Percentiles rank a stretch among this genome's conserved stretches.
Conservation (phyloP, 495 filamentous ascomycete species). For the Aspergillus asperescens region DNA sequence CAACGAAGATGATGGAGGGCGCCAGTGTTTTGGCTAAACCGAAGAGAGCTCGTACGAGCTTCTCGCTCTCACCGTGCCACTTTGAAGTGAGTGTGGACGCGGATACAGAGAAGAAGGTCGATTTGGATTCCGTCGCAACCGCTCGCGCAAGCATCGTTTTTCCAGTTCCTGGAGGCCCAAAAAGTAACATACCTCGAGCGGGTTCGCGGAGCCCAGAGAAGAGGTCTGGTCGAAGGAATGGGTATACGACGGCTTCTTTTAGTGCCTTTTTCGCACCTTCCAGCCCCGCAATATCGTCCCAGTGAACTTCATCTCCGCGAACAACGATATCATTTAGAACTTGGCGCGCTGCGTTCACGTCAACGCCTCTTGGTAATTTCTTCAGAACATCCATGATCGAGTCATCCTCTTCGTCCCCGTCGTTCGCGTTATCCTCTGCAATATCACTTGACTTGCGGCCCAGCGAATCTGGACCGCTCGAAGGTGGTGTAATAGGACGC, state of each 20-base stretch:
- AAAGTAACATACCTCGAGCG: constrained; percentile 90
- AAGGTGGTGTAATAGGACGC: constrained; percentile 38
- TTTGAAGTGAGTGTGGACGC: constrained; percentile 92
- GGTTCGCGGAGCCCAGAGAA: constrained; percentile 95
- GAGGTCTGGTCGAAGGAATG: constrained; percentile 90
- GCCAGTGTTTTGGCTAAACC: constrained; percentile 83
- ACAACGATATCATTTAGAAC: constrained; percentile 97
- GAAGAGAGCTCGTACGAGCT: constrained; percentile 91
- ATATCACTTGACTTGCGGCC: constrained; percentile 24
- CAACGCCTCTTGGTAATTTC: constrained; percentile 72
- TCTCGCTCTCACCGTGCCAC: constrained; percentile 94
- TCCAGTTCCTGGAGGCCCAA: constrained; percentile 92
- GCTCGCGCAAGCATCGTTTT: constrained; percentile 98
- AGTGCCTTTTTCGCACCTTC: constrained; percentile 86
- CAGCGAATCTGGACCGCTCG: constrained; percentile 41
- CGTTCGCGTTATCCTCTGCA: constrained; percentile 34
- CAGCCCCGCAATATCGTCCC: constrained; percentile 89
- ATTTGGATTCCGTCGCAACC: constrained; percentile 90
- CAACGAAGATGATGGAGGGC: constrained; percentile 96
- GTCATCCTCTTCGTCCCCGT: constrained; percentile 27
- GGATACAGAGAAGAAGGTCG: constrained; percentile 96
- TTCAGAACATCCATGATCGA: constrained; percentile 60
- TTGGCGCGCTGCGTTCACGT: constrained; percentile 75
- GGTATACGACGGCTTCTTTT: constrained; percentile 96
- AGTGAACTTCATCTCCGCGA: constrained; percentile 89